These are phyloP conservation scores for Psilocybe subaeruginosa DNA, from an alignment of 768 basidiomycete genomes.

Conservation along the genomic window DNA sequence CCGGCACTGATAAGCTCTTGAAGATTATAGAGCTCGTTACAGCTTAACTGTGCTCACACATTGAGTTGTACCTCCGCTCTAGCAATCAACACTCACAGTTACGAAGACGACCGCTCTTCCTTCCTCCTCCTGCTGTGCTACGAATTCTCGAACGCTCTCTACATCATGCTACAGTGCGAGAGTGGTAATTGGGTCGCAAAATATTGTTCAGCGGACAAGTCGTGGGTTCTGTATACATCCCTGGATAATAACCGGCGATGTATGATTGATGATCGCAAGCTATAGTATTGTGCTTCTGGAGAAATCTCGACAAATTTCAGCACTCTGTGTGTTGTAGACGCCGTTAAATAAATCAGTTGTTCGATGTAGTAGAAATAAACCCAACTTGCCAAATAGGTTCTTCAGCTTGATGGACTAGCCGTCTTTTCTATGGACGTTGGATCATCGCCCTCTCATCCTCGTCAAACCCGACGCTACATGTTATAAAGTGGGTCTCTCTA, in stretches of 20 bases:
- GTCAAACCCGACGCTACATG: not conserved
- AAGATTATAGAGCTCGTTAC: constrained; percentile 5
- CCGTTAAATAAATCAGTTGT: not conserved
- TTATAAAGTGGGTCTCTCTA: not conserved
- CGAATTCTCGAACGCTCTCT: constrained; percentile 61
- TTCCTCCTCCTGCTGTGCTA: constrained; percentile 62
- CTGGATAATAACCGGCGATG: not conserved
- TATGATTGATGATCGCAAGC: not conserved
- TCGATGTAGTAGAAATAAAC: not conserved
- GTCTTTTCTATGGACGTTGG: not conserved
- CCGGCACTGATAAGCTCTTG: constrained; percentile 57
- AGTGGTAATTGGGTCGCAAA: constrained; percentile 74
- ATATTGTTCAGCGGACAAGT: constrained; percentile 76
- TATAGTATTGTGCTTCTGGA: not conserved
- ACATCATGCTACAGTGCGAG: constrained; percentile 70
- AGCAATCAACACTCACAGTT: constrained; percentile 62
- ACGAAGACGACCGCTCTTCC: constrained; percentile 84
- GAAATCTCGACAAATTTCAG: not conserved
- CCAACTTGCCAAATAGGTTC: not conserved
- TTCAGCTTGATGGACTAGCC: not conserved
- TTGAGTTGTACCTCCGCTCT: constrained; percentile 99
- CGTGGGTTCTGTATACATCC: constrained; percentile 31
- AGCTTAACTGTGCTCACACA: constrained; percentile 61
- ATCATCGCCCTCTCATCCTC: not conserved
- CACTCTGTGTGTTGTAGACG: not conserved